Base-by-base conservation (phyloP, 1,284 basidiomycete genomes). In the Anthracocystis walkeri region DNA sequence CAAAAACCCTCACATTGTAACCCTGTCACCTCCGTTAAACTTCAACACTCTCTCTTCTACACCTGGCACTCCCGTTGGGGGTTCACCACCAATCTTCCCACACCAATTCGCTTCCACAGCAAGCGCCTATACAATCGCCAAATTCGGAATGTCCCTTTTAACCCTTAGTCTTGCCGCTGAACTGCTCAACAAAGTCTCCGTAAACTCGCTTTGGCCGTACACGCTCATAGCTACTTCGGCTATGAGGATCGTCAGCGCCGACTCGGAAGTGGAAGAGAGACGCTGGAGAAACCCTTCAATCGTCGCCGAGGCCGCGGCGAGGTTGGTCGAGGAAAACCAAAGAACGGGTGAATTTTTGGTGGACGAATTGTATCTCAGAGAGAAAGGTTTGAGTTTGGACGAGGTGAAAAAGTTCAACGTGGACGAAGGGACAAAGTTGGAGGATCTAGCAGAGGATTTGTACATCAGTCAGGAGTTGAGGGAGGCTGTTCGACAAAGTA, bases 1-100 rank as follows among this genome's bases (percentile, higher is more conserved):
- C 1, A 50, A 46, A 35, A 85, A 84, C 50, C 84, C 84, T 0
- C 84, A 85, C 65, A 78, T 85, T 33, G 58, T 85, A 2, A 84
- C 83, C 12, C 71, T 85, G 10, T 75, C 78, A 0, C 84, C 84
- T 0, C 84, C 84, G 0, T 58, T 85, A 6, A 62, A 40, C 40
- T 77, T 73, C 41, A 64, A 70, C 40, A 77, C 76, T 10, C 67
- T 77, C 29, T 68, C 69, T 20, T 60, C 64, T 8, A 75, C 79
- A 0, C 81, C 83, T 0, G 78, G 79, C 0, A 31, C 51, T 10
- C 25, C 58, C 11, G 27, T 29, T 5, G 58, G 65, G 16, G 51
- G 56, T 20, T 16, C 23, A 4, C 45, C 66, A 0, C 57, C 71
- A 14, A 69, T 68, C 50, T 78, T 61, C 48, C 70, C 78, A 3